Evolutionary conservation across 1,284 basidiomycete genomes (phyloP).

Genomic region (Leccinum griseonigrum): DNA sequence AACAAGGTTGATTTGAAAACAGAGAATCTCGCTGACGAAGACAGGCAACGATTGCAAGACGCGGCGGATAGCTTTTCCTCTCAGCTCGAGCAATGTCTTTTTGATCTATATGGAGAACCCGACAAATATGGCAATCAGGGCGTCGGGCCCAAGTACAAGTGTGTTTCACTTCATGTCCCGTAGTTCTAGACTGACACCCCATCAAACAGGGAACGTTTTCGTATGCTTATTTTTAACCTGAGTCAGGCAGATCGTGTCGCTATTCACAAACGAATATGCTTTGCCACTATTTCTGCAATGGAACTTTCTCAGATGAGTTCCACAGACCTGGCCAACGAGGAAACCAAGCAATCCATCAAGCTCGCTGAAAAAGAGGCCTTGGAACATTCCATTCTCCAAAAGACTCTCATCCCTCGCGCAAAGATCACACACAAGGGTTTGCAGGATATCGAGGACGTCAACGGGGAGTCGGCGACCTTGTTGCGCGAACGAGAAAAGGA

Average conservation of each 20-base stretch:
- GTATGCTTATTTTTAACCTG: slow-evolving; percentile 80
- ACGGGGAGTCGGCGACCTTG: slow-evolving; percentile 49
- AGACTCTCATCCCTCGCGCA: slow-evolving; percentile 67
- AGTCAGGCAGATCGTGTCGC: slow-evolving; percentile 70
- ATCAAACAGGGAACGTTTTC: slow-evolving; percentile 69
- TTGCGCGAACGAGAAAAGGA: slow-evolving; percentile 54
- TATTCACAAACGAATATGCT: slow-evolving; percentile 74
- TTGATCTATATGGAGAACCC: slow-evolving; percentile 68
- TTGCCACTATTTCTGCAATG: slow-evolving; percentile 58
- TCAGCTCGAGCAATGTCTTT: slow-evolving; percentile 69
- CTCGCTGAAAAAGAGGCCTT: slow-evolving; percentile 76
- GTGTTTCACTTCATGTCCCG: slow-evolving; percentile 30
- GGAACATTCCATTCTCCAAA: slow-evolving; percentile 78
- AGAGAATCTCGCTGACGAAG: slow-evolving; percentile 52
- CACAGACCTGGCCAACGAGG: slow-evolving; percentile 82
- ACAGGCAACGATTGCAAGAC: slow-evolving; percentile 50
- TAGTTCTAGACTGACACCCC: slow-evolving; percentile 7
- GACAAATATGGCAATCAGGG: slow-evolving; percentile 69
- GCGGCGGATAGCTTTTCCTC: slow-evolving; percentile 58
- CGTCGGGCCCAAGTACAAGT: slow-evolving; percentile 81
- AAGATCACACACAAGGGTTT: slow-evolving; percentile 90
- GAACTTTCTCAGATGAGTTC: slow-evolving; percentile 81
- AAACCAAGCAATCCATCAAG: slow-evolving; percentile 75
- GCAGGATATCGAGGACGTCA: slow-evolving; percentile 79
- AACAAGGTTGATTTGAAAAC: slow-evolving; percentile 36